These are phyloP conservation scores for Melaleuca alternifolia DNA, from an alignment of 345 rosid genomes.

Conservation along the genomic window DNA sequence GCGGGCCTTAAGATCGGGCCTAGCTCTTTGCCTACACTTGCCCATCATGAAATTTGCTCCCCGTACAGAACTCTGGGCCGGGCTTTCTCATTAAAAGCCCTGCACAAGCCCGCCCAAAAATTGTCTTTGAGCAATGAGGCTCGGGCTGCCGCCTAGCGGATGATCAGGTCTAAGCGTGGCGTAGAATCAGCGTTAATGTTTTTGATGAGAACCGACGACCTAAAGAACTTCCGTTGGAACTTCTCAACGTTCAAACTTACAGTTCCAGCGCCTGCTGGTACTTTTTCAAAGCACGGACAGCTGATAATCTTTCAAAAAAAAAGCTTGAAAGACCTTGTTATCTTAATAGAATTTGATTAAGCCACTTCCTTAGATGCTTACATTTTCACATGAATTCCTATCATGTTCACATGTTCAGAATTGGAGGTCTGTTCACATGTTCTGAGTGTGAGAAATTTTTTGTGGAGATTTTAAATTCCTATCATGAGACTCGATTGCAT, in stretches of 20 bases:
- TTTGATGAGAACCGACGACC: not conserved
- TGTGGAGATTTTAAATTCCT: not conserved
- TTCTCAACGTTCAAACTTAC: not conserved
- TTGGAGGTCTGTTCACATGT: slow-evolving; percentile 42
- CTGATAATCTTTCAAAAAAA: not conserved
- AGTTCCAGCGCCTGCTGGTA: not conserved
- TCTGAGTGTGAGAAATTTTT: not conserved
- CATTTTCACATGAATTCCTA: no score
- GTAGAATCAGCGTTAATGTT: not conserved
- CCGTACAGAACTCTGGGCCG: not conserved
- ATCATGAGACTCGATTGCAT: not conserved
- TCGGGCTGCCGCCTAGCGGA: not conserved
- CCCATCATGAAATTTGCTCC: not conserved
- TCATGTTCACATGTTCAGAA: slow-evolving; percentile 13
- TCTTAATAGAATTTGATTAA: not conserved
- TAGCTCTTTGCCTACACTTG: not conserved
- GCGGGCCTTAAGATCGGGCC: not conserved
- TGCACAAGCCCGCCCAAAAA: not conserved
- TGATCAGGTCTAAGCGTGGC: not conserved
- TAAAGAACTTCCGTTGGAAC: not conserved
- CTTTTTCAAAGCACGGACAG: not conserved
- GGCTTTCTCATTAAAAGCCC: not conserved
- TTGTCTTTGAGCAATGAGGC: not conserved
- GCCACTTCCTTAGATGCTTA: not conserved
- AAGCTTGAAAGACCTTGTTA: not conserved